Evolutionary conservation across 768 basidiomycete species (phyloP).

Genomic region (Auriscalpium vulgare): DNA sequence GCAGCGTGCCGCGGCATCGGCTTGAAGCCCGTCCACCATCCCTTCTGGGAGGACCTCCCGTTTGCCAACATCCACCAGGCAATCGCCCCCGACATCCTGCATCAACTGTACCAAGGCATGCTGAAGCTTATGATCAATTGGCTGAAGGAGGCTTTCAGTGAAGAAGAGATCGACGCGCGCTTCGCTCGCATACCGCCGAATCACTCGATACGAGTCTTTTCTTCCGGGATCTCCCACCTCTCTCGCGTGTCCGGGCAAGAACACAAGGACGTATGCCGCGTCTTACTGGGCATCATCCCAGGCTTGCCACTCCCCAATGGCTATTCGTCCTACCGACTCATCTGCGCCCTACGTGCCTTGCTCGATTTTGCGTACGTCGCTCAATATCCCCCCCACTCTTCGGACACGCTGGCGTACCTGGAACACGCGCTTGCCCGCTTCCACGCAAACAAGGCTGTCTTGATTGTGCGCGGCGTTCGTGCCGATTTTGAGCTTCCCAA

Average conservation of each 20-base stretch:
- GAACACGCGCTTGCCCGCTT: constrained; percentile 23
- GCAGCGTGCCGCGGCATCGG: not conserved
- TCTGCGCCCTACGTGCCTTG: not conserved
- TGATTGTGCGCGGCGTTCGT: constrained; percentile 26
- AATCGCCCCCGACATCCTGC: constrained; percentile 8
- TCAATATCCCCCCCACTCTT: constrained; percentile 26
- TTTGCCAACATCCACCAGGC: not conserved
- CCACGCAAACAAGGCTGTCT: constrained; percentile 29
- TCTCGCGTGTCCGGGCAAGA: too few relatives aligned
- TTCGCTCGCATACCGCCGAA: not conserved
- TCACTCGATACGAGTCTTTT: constrained; percentile 12
- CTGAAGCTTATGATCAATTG: not conserved
- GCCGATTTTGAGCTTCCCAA: constrained; percentile 36
- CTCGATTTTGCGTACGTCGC: constrained; percentile 34
- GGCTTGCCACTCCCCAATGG: constrained; percentile 16
- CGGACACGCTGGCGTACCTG: constrained; percentile 21
- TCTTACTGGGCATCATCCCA: constrained; percentile 12
- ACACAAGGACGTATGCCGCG: too few relatives aligned
- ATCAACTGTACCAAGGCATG: not conserved
- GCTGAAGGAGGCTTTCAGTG: not conserved
- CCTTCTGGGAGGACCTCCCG: not conserved
- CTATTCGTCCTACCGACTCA: constrained; percentile 5
- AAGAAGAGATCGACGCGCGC: constrained; percentile 8
- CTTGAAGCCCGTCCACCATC: not conserved
- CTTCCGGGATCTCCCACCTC: not conserved